A percentile compares a stretch with the other conserved stretches of the same genome.
These are phyloP conservation scores for Ganoderma lingzhi DNA, from an alignment of 1,284 basidiomycete species.

Conservation along the genomic window DNA sequence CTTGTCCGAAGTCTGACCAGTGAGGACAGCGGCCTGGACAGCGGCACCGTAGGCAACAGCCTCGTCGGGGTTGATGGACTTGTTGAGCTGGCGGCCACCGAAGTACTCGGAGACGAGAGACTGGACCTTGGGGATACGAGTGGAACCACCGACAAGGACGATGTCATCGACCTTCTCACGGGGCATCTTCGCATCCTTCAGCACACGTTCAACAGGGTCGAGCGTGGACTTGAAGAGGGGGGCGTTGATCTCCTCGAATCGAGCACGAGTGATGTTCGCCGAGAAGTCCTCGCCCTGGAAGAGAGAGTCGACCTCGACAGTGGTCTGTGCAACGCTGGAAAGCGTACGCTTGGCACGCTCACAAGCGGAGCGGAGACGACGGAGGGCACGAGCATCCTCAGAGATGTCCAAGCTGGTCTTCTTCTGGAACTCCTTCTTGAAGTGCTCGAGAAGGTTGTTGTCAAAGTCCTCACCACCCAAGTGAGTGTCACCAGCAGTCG, in stretches of 20 bases:
- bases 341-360: conserved; percentile 99
- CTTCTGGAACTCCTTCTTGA: conserved; percentile 98
- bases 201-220: conserved; percentile 98
- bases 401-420: conserved; percentile 98
- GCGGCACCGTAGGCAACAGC: conserved; percentile 97
- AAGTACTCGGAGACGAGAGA: conserved; percentile 98
- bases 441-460: conserved; percentile 96
- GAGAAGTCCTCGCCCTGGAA: conserved; percentile 97
- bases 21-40: conserved; percentile 96
- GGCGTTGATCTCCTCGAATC: conserved; percentile 99
- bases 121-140: conserved; percentile 99
- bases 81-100: conserved; percentile 97
- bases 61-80: conserved; percentile 97
- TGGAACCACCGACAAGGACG: conserved; percentile 99
- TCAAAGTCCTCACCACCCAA: conserved; percentile 99
- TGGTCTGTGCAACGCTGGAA: conserved; percentile 97
- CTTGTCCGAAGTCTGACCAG: conserved; percentile 96
- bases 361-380: conserved; percentile 95
- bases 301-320: conserved; percentile 98
- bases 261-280: conserved; percentile 96
- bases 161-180: conserved; percentile 99
- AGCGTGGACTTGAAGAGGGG: conserved; percentile 95
- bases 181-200: conserved; percentile 98
- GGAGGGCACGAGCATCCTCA: conserved; percentile 93
- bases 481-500: conserved; percentile 98